Evolutionary conservation across 495 filamentous ascomycete genomes (phyloP), one percentile per base, ranked within the genome.

Genomic region (Penicillium antarcticum): DNA sequence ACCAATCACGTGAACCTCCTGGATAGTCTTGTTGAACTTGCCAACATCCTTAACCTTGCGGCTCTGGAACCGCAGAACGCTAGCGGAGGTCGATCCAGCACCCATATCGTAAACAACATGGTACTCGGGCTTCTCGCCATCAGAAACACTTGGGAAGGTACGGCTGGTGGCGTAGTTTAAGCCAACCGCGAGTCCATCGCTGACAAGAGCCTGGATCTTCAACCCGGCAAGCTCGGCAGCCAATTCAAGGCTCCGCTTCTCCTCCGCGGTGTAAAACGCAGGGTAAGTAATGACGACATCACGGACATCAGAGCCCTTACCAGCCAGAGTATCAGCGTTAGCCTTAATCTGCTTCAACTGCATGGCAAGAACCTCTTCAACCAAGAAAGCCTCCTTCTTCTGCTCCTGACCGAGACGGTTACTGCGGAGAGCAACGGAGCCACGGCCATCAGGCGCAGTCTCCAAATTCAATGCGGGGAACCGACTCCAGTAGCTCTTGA

Each of bases 91-190:
- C n/a, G 90, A 95, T 8, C 94, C 94, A 60, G 94, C 94, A 51
- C 94, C 94, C 92, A 97, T 97, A 60, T 99, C 95, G 58, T 91
- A 97, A 14, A 99, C 82, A 62, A 99, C 76, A 64, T 99, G 90
- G 60, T 87, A 81, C 67, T 99, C 94, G 3, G 94, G 88, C 74
- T 89, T 92, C 57, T 84, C 86, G 39, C 91, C 92, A 48, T 92
- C 85, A 36, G 80, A 87, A 33, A 95, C 74, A 53, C 78, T 88
- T 13, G 90, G 89, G 71, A 99, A 99, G 17, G 84, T 89, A 57
- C 94, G 81, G 59, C 81, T 87, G 13, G 89, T 97, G 16, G 94
- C 94, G 66, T 97, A 99, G 68, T 99, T 94, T 46, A 99, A 68
- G 2, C 90, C 94, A 38, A 97, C 91, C 29, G 94, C 90, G 54